phyloP scores from a whole-genome alignment of 441 rosid genomes.

The California macrophylla region DNA sequence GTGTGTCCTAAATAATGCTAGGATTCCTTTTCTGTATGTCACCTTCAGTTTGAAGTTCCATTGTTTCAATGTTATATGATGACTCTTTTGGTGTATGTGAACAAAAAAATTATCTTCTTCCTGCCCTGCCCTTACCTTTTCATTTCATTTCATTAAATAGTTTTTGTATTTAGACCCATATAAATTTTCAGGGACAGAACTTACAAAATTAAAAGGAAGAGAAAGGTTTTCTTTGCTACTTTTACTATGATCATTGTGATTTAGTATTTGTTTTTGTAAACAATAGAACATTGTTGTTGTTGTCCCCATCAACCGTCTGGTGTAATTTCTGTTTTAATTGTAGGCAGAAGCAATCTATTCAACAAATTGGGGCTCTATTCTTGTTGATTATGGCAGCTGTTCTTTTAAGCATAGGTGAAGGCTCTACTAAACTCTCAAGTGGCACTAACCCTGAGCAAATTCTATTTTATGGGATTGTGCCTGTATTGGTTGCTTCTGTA shows the following conservation, averaged over 20 bases:
- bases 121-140: not conserved
- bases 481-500: constrained; percentile 84
- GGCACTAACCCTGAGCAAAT: constrained; percentile 46
- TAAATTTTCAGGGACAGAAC: not conserved
- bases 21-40: too few relatives aligned
- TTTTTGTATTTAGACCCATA: not conserved
- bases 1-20: too few relatives aligned
- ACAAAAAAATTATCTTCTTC: not conserved
- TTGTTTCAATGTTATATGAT: not conserved
- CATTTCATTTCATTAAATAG: not conserved
- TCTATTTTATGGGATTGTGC: constrained; percentile 77
- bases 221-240: not conserved
- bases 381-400: constrained; percentile 81
- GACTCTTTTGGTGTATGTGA: not conserved
- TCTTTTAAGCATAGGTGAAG: constrained; percentile 88
- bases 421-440: constrained; percentile 58
- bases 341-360: constrained; percentile 88
- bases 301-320: constrained; percentile 5
- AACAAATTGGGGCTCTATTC: constrained; percentile 79
- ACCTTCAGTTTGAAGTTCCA: not conserved
- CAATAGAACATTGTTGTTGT: not conserved
- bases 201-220: not conserved
- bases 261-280: not conserved
- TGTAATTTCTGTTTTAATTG: constrained; percentile 19
- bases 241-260: not conserved